Percentiles rank a stretch among this genome's conserved stretches.
Evolutionary conservation across 2,329 filamentous ascomycete species (phyloP).

Genomic region (Fusarium haematococcum): DNA sequence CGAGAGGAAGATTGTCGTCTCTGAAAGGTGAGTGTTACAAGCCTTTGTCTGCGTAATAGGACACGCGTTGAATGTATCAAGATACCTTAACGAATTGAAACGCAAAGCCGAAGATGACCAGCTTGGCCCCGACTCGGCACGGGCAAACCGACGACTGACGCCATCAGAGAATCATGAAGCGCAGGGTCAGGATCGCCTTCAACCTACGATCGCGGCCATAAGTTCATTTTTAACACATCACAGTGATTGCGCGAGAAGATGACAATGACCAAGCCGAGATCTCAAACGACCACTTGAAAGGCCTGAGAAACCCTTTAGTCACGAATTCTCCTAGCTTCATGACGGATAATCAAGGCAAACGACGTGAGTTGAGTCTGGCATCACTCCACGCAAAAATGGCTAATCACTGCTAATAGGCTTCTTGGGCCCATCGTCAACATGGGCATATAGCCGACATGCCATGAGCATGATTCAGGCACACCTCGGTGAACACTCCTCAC

Average conservation of each 20-base stretch:
- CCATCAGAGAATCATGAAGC: not conserved
- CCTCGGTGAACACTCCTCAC: conserved; percentile 3
- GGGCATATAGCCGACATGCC: conserved; percentile 20
- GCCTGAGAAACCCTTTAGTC: not conserved
- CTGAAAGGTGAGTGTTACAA: not conserved
- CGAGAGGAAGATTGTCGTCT: conserved; percentile 8
- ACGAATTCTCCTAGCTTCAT: not conserved
- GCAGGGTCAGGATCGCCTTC: not conserved
- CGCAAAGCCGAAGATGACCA: conserved; percentile 3
- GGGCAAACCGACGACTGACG: not conserved
- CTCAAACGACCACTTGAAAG: not conserved
- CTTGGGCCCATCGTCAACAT: conserved; percentile 17
- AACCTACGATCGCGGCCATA: not conserved
- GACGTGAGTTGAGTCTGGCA: not conserved
- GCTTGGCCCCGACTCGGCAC: not conserved
- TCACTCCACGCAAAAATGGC: not conserved
- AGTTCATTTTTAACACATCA: not conserved
- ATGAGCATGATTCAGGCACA: conserved; percentile 12
- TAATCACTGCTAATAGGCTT: not conserved
- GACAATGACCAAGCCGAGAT: not conserved
- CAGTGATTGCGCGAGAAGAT: too few relatives aligned
- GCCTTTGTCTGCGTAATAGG: not conserved
- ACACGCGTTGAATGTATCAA: not conserved
- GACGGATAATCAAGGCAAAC: not conserved
- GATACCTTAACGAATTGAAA: conserved; percentile 16